Evolutionary conservation across 352 stramenopile genomes (phyloP).

Genomic region (Phytophthora lateralis): DNA sequence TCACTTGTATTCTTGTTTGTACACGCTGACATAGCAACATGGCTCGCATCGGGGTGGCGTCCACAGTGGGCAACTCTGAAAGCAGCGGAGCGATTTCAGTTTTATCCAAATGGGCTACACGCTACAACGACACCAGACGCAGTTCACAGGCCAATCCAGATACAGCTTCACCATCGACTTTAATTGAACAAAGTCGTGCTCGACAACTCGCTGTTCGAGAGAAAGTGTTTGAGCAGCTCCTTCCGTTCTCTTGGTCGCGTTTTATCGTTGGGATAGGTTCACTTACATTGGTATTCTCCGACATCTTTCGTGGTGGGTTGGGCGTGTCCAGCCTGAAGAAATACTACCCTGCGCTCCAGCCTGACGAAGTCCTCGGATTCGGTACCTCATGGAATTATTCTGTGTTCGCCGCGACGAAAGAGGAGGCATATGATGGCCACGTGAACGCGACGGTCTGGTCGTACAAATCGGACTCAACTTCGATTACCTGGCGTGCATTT

Average conservation of each 20-base stretch:
- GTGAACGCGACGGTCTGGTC: slow-evolving; percentile 25
- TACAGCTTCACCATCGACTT: not conserved
- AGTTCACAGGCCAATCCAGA: not conserved
- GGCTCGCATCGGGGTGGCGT: slow-evolving; percentile 11
- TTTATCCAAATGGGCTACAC: slow-evolving; percentile 13
- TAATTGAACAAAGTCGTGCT: slow-evolving; percentile 14
- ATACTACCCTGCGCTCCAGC: slow-evolving; percentile 32
- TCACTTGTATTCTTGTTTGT: not conserved
- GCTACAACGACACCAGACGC: slow-evolving; percentile 4
- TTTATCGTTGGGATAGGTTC: slow-evolving; percentile 25
- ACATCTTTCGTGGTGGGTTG: slow-evolving; percentile 40
- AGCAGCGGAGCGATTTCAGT: not conserved
- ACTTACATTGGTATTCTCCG: slow-evolving; percentile 34
- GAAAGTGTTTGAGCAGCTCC: slow-evolving; percentile 17
- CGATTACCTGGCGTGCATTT: slow-evolving; percentile 37
- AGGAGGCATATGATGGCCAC: not conserved
- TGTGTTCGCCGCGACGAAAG: slow-evolving; percentile 21
- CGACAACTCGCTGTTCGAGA: slow-evolving; percentile 21
- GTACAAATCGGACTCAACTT: slow-evolving; percentile 53
- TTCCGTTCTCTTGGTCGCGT: slow-evolving; percentile 33
- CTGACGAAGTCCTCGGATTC: slow-evolving; percentile 34
- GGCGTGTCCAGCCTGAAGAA: slow-evolving; percentile 9
- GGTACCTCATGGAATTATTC: slow-evolving; percentile 42
- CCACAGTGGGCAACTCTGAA: not conserved
- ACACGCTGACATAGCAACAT: not conserved